Base-by-base conservation (phyloP, 257 asterid species). In the Perilla frutescens region DNA sequence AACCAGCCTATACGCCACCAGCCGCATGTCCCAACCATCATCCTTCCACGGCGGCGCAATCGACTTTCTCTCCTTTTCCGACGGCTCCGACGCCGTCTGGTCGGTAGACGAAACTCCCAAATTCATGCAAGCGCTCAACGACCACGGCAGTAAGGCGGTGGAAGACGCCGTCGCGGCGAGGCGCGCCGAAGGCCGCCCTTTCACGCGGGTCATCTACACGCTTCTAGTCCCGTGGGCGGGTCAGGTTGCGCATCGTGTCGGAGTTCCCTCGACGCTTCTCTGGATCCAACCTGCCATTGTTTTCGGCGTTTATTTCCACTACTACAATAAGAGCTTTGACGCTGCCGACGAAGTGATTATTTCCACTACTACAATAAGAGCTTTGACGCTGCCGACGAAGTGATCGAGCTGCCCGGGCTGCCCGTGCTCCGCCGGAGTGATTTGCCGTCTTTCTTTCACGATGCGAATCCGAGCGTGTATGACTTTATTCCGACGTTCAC, bases 281-380 rank as follows among this genome's bases (percentile, higher is more conserved):
- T 82, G 86, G 86, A 79, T 76, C 55, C 86, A 82, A 32, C 82
- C 86, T 1, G 82, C 86, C 14, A 55, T 70, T 5, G 31, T 68
- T 0, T 79, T 82, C 54, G 72, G 56, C 6, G 32, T 82, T n/a
- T 82, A 76, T n/a, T 79, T 48, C 4, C 71, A 76, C 47, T 68
- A 63, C 5, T 76, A 72, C 45, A 62, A 40, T 3, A 40, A 63
- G 1, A 40, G 7, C 0, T 40, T 73, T 1, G 48, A 62, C 8
- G 7, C n/a, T 1, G 8, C 59, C 7, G 57, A 59, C 1, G n/a
- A n/a, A n/a, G n/a, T n/a, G n/a, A n/a, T n/a, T 82, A 76, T n/a
- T 79, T 48, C 4, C 71, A 76, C 47, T 68, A 63, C 5, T 76
- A 72, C 45, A 62, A 40, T 3, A 40, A 63, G 1, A 40, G 7